Percentiles rank a stretch among this genome's conserved stretches.
Conservation (phyloP, 768 basidiomycete species). For the Serendipita sp. region DNA sequence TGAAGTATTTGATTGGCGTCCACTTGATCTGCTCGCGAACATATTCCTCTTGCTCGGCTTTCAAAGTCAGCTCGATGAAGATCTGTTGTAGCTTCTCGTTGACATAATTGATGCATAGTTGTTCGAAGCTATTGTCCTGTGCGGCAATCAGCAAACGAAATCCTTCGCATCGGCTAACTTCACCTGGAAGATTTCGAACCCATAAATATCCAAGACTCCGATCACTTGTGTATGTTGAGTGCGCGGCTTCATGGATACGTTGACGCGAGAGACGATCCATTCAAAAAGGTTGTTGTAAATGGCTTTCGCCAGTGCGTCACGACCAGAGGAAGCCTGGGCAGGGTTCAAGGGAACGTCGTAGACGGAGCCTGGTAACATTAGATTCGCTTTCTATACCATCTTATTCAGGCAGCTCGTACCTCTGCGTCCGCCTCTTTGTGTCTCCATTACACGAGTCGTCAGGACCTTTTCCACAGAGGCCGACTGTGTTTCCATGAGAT, state of each 20-base stretch:
- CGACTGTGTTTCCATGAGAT: slow-evolving; percentile 79
- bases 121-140: slow-evolving; percentile 89
- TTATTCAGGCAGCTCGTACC: slow-evolving; percentile 24
- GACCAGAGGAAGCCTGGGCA: slow-evolving; percentile 71
- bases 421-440: slow-evolving; percentile 76
- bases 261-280: slow-evolving; percentile 95
- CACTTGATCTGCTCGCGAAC: slow-evolving; percentile 97
- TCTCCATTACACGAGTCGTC: slow-evolving; percentile 77
- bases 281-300: slow-evolving; percentile 98
- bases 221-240: slow-evolving; percentile 60
- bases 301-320: slow-evolving; percentile 88
- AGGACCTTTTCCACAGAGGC: slow-evolving; percentile 72
- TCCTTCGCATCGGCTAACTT: slow-evolving; percentile 4
- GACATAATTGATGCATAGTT: slow-evolving; percentile 99
- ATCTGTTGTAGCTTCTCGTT: slow-evolving; percentile 99
- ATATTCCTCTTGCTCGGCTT: slow-evolving; percentile 99
- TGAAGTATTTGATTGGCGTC: slow-evolving; percentile 98
- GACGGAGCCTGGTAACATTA: slow-evolving; percentile 38
- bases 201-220: slow-evolving; percentile 96
- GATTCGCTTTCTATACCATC: not conserved
- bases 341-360: slow-evolving; percentile 94
- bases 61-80: slow-evolving; percentile 95
- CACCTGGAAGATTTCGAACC: slow-evolving; percentile 96
- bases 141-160: not conserved
- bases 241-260: slow-evolving; percentile 89